These are phyloP conservation scores for Verticillium tricorpus DNA, from an alignment of 2,329 filamentous ascomycete genomes.

Conservation along the genomic window DNA sequence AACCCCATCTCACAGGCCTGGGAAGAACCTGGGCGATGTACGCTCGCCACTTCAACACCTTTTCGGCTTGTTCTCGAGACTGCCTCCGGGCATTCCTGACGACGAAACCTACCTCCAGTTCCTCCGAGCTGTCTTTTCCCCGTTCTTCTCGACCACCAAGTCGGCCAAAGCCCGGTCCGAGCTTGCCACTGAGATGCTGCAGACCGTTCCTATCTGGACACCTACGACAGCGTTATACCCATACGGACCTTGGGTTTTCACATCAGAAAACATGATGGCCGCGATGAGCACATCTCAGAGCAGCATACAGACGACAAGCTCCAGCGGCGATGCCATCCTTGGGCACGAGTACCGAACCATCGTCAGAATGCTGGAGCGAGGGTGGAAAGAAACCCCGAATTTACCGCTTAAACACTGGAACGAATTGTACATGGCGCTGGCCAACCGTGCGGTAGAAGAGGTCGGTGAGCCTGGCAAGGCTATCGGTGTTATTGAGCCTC, in stretches of 20 bases:
- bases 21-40: conserved; percentile 44
- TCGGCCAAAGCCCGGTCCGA: conserved; percentile 37
- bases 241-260: conserved; percentile 47
- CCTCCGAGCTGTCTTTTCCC: conserved; percentile 48
- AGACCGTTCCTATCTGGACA: conserved; percentile 29
- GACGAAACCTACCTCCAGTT: conserved; percentile 40
- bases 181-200: conserved; percentile 46
- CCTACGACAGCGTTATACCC: conserved; percentile 37
- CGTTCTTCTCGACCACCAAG: conserved; percentile 50
- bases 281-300: conserved; percentile 18
- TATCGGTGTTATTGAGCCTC: conserved; percentile 64
- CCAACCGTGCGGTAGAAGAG: conserved; percentile 53
- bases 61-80: conserved; percentile 53
- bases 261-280: conserved; percentile 36
- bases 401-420: conserved; percentile 45
- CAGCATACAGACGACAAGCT: conserved; percentile 33
- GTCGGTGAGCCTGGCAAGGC: conserved; percentile 64
- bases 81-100: conserved; percentile 43
- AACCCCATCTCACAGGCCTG: conserved; percentile 60
- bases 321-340: conserved; percentile 39
- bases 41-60: conserved; percentile 63
- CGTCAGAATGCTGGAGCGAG: conserved; percentile 61
- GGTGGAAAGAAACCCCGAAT: conserved; percentile 45
- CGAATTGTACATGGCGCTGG: conserved; percentile 52
- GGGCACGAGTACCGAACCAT: conserved; percentile 68